phyloP scores from a whole-genome alignment of 306 rosid species.

The Acmispon strigosus region DNA sequence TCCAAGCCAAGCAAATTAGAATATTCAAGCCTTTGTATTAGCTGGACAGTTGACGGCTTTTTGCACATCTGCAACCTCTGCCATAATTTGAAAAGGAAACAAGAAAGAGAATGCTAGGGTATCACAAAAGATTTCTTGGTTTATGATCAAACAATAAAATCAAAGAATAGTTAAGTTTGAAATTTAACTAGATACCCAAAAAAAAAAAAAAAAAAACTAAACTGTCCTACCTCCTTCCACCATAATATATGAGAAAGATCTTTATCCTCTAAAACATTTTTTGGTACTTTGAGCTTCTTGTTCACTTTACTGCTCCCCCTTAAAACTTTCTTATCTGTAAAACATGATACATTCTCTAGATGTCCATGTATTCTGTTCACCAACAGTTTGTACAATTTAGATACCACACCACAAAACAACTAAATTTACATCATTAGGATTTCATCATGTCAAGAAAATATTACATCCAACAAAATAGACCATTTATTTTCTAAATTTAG shows the following conservation, averaged over 20 bases:
- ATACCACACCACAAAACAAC: neutral
- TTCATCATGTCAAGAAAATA: constrained; percentile 4
- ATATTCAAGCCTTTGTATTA: constrained; percentile 65
- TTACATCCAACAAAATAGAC: neutral
- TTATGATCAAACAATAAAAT: constrained; percentile 13
- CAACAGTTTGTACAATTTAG: constrained; percentile 14
- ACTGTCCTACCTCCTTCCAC: constrained; percentile 76
- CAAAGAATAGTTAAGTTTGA: neutral
- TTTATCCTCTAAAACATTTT: constrained; percentile 52
- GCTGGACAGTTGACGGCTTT: constrained; percentile 67
- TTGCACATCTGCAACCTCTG: constrained; percentile 68
- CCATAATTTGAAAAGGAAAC: constrained; percentile 19
- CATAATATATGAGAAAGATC: constrained; percentile 66
- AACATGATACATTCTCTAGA: constrained; percentile 28
- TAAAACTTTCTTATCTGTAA: constrained; percentile 39
- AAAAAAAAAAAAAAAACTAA: neutral
- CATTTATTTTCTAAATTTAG: neutral
- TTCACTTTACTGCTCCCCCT: constrained; percentile 44
- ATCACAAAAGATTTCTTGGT: neutral
- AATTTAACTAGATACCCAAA: neutral
- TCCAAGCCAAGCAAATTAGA: constrained; percentile 90
- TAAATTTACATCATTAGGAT: constrained; percentile 8
- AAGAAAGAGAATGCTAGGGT: constrained; percentile 3
- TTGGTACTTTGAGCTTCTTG: constrained; percentile 43
- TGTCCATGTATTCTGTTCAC: constrained; percentile 27